phyloP scores from a whole-genome alignment of 768 basidiomycete genomes.

The Tricholoma sp. region DNA sequence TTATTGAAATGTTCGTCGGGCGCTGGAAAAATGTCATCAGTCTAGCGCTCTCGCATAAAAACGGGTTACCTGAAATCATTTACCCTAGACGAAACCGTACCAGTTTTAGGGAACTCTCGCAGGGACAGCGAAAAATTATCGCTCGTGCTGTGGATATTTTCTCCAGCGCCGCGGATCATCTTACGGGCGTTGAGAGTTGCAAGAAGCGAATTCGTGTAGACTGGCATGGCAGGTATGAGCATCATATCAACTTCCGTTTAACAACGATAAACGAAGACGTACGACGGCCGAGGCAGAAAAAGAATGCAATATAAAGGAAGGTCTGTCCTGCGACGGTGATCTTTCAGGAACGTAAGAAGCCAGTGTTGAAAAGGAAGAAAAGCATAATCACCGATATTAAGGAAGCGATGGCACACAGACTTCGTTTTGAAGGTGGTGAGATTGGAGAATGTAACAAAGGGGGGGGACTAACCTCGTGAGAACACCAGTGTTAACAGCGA shows the following conservation, averaged over 20 bases:
- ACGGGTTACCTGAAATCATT: background rate
- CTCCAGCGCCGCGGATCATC: conserved; percentile 36
- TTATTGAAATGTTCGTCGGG: conserved; percentile 46
- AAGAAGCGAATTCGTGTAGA: conserved; percentile 58
- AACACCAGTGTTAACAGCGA: conserved; percentile 38
- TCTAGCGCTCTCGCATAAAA: background rate
- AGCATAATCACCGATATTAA: conserved; percentile 41
- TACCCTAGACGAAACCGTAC: conserved; percentile 28
- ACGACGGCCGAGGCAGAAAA: conserved; percentile 56
- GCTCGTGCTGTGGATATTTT: conserved; percentile 35
- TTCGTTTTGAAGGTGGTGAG: conserved; percentile 21
- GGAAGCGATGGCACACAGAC: conserved; percentile 51
- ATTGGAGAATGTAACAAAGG: no score
- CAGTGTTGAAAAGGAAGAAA: background rate
- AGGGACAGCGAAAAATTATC: conserved; percentile 36
- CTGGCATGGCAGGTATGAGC: conserved; percentile 22
- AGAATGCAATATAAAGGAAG: conserved; percentile 56
- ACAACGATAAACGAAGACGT: conserved; percentile 19
- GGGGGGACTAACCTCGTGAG: conserved; percentile 24
- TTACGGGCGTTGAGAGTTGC: conserved; percentile 54
- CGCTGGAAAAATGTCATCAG: conserved; percentile 22
- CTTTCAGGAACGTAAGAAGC: conserved; percentile 22
- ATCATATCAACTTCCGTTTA: background rate
- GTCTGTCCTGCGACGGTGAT: conserved; percentile 42
- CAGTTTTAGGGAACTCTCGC: conserved; percentile 32